phyloP scores from a whole-genome alignment of 108 stramenopile species.

The Skeletonema tropicum region DNA sequence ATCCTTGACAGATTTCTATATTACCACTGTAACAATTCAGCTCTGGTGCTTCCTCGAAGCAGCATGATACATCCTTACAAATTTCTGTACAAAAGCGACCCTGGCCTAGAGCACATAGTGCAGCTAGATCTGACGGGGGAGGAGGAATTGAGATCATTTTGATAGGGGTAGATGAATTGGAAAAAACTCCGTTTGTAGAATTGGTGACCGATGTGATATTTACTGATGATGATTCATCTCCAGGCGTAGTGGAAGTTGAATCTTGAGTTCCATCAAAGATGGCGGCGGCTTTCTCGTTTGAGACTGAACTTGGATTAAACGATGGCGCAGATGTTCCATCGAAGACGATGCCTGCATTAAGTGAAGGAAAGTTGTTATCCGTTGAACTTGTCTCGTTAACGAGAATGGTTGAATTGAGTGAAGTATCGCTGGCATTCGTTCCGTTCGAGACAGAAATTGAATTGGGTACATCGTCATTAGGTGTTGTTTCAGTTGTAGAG shows the following conservation, averaged over 20 bases:
- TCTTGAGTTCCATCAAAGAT: not conserved
- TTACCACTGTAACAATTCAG: constrained; percentile 16
- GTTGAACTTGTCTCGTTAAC: not conserved
- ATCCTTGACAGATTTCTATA: constrained; percentile 16
- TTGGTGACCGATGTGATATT: not conserved
- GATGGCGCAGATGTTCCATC: not conserved
- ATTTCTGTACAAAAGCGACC: constrained; percentile 26
- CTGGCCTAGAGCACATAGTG: constrained; percentile 9
- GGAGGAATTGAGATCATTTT: not conserved
- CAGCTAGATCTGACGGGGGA: constrained; percentile 6
- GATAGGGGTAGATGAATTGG: not conserved
- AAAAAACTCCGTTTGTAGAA: not conserved
- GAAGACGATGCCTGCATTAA: not conserved
- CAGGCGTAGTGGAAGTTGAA: not conserved
- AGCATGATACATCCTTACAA: constrained; percentile 20
- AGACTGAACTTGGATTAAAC: not conserved
- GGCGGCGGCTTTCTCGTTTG: not conserved
- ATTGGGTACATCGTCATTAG: not conserved
- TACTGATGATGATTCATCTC: not conserved
- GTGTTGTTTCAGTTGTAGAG: not conserved
- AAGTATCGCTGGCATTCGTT: not conserved
- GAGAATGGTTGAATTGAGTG: not conserved
- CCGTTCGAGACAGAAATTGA: not conserved
- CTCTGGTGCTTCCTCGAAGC: constrained; percentile 19
- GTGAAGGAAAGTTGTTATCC: not conserved